Evolutionary conservation across 2,329 filamentous ascomycete species (phyloP).

Genomic region (Aspergillus spinulosporus): DNA sequence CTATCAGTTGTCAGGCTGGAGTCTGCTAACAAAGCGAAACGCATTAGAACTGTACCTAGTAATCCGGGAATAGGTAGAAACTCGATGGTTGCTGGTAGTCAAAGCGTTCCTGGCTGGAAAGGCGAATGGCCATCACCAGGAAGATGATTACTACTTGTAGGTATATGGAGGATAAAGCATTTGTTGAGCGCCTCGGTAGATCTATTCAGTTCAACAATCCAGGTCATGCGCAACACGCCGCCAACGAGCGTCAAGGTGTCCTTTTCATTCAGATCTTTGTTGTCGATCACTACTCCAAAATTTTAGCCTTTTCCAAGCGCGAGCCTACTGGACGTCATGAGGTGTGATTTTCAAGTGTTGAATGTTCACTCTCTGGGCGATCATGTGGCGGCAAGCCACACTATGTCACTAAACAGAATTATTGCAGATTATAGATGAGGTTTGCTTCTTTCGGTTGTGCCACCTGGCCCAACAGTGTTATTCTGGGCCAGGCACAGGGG

Average conservation of each 20-base stretch:
- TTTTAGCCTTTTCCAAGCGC: neutral
- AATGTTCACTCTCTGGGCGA: neutral
- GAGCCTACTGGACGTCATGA: constrained; percentile 2
- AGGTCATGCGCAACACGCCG: neutral
- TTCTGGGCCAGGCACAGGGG: neutral
- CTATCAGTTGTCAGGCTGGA: neutral
- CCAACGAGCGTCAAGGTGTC: neutral
- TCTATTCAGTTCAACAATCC: neutral
- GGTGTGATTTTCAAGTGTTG: neutral
- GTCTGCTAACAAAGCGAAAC: neutral
- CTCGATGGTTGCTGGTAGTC: neutral
- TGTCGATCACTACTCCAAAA: neutral
- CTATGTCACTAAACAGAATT: neutral
- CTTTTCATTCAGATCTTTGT: neutral
- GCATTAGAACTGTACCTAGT: neutral
- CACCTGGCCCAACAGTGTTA: neutral
- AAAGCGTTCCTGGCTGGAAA: neutral
- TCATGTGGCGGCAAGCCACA: neutral
- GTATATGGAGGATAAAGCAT: neutral
- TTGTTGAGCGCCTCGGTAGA: constrained; percentile 1
- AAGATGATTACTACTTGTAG: neutral
- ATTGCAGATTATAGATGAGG: neutral
- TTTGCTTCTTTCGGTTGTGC: neutral
- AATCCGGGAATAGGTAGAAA: neutral
- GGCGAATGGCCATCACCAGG: neutral